Conservation (phyloP, 805 yeast genomes). For the Starmera quercuum region DNA sequence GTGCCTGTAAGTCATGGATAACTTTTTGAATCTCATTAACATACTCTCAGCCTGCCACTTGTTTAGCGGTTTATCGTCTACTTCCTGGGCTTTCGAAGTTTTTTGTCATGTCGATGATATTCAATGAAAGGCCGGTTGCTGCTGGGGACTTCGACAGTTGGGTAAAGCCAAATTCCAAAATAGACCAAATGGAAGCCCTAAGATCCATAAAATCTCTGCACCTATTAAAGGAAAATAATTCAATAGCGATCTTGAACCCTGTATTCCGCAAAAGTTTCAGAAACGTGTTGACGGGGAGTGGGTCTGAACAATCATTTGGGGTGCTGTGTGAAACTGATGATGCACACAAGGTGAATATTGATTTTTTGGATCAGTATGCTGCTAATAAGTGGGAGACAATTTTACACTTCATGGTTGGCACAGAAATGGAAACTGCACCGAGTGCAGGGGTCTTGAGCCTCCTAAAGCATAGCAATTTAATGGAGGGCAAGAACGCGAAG, state of each 20-base stretch:
- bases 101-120: constrained; percentile 80
- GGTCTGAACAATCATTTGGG: constrained; percentile 67
- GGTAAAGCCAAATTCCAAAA: constrained; percentile 54
- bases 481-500: constrained; percentile 53
- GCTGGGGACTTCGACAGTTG: constrained; percentile 64
- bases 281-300: constrained; percentile 79
- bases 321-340: constrained; percentile 51
- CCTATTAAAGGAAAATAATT: constrained; percentile 52
- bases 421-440: constrained; percentile 62
- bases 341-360: constrained; percentile 50
- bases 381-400: constrained; percentile 90
- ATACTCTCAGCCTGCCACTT: constrained; percentile 64
- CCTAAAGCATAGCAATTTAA: constrained; percentile 72
- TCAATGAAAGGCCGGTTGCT: constrained; percentile 66
- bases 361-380: constrained; percentile 72
- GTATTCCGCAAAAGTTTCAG: constrained; percentile 70
- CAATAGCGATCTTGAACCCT: constrained; percentile 51
- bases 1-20: constrained; percentile 6
- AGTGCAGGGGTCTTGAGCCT: constrained; percentile 76
- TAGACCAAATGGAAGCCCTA: constrained; percentile 62
- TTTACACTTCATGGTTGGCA: constrained; percentile 95
- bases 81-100: constrained; percentile 87
- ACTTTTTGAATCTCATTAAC: constrained; percentile 11
- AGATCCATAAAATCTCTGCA: constrained; percentile 72
- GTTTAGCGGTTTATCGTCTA: constrained; percentile 85